Evolutionary conservation across 306 rosid genomes (phyloP), one percentile per base, ranked within the genome.

Genomic region (Cicer bijugum): DNA sequence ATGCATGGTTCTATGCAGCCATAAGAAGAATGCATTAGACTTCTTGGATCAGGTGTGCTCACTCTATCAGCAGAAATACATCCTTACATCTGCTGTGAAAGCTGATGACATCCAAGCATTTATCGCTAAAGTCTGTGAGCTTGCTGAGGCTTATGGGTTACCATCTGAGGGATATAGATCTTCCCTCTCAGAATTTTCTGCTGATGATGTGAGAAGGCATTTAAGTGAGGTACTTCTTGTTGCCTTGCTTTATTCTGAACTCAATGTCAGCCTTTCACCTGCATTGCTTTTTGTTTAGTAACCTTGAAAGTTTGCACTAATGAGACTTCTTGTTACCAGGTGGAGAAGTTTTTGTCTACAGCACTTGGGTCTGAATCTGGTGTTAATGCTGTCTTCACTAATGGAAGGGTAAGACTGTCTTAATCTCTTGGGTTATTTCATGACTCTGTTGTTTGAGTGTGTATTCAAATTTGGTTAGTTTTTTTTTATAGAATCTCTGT

Each of bases 391-490:
- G 91, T 94, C 81, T 84, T 94, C 79, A 91, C 99, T 69, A 94
- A 94, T 76, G 99, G 99, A 87, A 92, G 99, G 91, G 99, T 94
- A 87, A 87, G 91, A 71, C 57, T 71, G 39, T 71, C 64, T 75
- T 69, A 33, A 59, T 74, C 16, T 74, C 46, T 64, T 50, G 60
- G 19, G 16, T 28, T 75, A 78, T 75, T 44, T 78, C 43, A 38
- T 52, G 45, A 56, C 78, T 71, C 56, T 16, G 14, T 69, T 33
- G 7, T 39, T 7, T 57, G 14, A 9, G 39, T 37, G 10, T 23
- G n/a, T 8, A 37, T 44, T 77, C 50, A 48, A 44, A 14, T 71
- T 53, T 55, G 60, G 23, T 33, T 17, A 46, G 37, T 46, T 38
- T 61, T 59, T 64, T 61, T 59, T 64, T 67, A 48, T 16, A 56